Conservation (phyloP, 495 filamentous ascomycete species). For the Daldinia decipiens region DNA sequence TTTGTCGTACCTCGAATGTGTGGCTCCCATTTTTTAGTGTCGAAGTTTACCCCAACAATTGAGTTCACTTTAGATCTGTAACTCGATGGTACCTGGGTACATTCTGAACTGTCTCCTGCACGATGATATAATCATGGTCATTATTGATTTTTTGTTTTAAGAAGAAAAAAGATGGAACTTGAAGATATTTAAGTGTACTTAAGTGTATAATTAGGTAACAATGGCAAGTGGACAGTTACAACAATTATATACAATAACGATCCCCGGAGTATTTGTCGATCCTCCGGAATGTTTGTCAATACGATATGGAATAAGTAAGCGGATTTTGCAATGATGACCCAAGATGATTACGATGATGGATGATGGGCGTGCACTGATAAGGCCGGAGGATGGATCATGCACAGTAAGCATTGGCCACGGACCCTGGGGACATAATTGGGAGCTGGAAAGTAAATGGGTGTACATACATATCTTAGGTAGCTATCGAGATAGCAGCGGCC, state of each 20-base stretch:
- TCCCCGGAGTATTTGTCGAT: constrained; percentile 23
- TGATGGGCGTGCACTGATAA: constrained; percentile 15
- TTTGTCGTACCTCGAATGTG: not conserved
- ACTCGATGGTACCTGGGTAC: constrained; percentile 15
- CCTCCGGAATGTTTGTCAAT: constrained; percentile 16
- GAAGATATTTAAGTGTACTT: no score
- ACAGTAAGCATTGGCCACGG: constrained; percentile 35
- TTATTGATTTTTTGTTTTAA: no score
- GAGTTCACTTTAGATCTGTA: constrained; percentile 35
- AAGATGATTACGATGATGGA: constrained; percentile 32
- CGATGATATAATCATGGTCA: constrained; percentile 3
- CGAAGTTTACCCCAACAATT: constrained; percentile 48
- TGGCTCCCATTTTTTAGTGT: constrained; percentile 31
- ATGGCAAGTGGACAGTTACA: not conserved
- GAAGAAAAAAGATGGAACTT: not conserved
- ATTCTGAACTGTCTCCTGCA: constrained; percentile 1
- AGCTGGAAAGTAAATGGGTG: constrained; percentile 2
- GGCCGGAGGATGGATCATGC: constrained; percentile 24
- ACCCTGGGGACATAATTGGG: not conserved
- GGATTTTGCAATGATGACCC: constrained; percentile 19
- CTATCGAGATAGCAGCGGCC: constrained; percentile 13
- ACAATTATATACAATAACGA: not conserved
- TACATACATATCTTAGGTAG: constrained; percentile 7
- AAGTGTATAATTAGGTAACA: no score
- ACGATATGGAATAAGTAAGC: constrained; percentile 30